Evolutionary conservation across 2,329 filamentous ascomycete species (phyloP), one percentile per base, ranked within the genome.

Genomic region (Atkinsonella hypoxylon): DNA sequence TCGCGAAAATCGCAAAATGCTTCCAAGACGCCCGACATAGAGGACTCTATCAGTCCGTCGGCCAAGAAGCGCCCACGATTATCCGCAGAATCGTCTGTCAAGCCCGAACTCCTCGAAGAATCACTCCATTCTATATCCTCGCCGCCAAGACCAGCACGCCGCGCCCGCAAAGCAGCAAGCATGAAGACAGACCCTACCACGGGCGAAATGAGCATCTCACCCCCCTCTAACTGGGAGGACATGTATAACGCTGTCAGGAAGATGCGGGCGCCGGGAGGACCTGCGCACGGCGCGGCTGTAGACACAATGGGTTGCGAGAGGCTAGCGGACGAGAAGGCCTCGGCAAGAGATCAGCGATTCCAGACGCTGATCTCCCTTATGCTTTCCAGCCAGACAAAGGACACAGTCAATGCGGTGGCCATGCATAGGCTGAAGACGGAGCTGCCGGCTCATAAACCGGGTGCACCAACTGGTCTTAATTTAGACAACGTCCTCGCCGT

Each of bases 271-370:
- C 64, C 69, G 0, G 76, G 74, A 3, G 76, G 75, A 7, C 61
- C 68, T 69, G 69, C 85, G 63, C 63, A 78, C 71, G 67, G 85
- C 77, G 93, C 93, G 1, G 87, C 91, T 0, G 93, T 98, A 11
- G 93, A 98, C 66, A 97, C 91, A 0, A 96, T 97, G 90, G 93
- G 93, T 11, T 98, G 93, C 67, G 89, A 89, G 67, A 78, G 79
- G 8, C 74, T 93, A 10, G 87, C 86, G 2, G 70, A 75, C 45
- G 64, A 69, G 15, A 66, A 59, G 1, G 74, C 76, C 11, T 73
- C 69, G 51, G 63, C 72, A 26, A 72, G 69, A 52, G 77, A 79
- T 61, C 81, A 82, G 63, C 79, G 90, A 7, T 90, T 94, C 59
- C 90, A 96, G 61, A 95, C 88, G 3, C 78, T 96, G 31, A 76